Base-by-base conservation (phyloP, 1,139 yeast genomes). In the Pichia sp. region DNA sequence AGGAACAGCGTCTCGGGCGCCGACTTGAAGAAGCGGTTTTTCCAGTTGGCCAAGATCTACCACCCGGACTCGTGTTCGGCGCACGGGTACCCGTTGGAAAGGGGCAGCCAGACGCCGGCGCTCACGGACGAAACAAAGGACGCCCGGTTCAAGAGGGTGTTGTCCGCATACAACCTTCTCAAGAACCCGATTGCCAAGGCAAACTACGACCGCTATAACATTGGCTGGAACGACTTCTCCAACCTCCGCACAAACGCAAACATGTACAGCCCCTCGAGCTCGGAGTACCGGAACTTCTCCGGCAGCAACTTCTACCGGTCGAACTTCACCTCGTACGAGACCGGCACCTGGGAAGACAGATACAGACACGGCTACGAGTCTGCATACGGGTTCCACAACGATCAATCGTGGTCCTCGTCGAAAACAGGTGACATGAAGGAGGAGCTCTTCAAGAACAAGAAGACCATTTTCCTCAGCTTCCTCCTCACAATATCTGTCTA, bases 151-250 rank as follows among this genome's bases (percentile, higher is more conserved):
- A 88, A 87, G 64, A 73, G 78, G 59, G 71, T 91, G 6, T 84
- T 85, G 42, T 79, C 81, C 31, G 96, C 97, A 0, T 92, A 93
- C 67, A 81, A 81, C 14, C 73, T 89, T 14, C 71, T 92, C 49
- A 80, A 78, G 58, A 84, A 85, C 64, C 83, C 89, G 0, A 65
- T 73, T 14, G 70, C 73, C 58, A 72, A 75, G 52, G 63, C 73
- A 16, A 64, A 74, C 48, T 80, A 77, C 66, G 81, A 81, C 64
- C 60, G 66, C 50, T 69, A 75, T 66, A 69, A 72, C 60, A 60
- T 69, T 14, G 79, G 82, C 55, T 67, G 78, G 79, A 65, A 66
- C 40, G 70, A 67, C 55, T 59, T 60, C 47, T 55, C 64, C 3
- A 49, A 52, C 46, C 48, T 55, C 20, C 29, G 55, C n/a, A 62